These are phyloP conservation scores for Trametes cingulata DNA, from an alignment of 768 basidiomycete genomes.

Conservation along the genomic window DNA sequence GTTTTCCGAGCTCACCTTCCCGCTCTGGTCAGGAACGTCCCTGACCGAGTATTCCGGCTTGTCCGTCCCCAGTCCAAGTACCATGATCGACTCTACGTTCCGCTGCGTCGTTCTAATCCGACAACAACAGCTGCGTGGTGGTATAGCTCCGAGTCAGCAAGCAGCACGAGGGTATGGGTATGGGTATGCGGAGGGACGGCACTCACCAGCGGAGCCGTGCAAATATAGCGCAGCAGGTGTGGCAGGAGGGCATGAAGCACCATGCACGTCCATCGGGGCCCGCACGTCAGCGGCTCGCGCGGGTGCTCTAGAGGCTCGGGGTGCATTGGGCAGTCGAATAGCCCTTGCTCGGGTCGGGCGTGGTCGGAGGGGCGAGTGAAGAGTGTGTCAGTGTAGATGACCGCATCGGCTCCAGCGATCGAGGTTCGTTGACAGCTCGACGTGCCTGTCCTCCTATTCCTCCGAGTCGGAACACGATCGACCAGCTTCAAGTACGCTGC, in stretches of 20 bases:
- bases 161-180: no score
- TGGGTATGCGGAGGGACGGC: no score
- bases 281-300: neutral
- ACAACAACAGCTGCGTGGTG: no score
- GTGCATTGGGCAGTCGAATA: no score
- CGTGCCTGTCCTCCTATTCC: neutral
- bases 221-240: no score
- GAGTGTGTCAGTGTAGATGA: neutral
- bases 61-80: no score
- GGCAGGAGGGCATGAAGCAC: no score
- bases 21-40: slow-evolving; percentile 7
- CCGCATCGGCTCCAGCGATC: slow-evolving; percentile 3
- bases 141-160: no score
- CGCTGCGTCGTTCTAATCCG: no score
- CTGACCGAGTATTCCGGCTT: neutral
- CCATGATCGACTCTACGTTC: no score
- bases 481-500: neutral
- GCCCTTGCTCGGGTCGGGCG: neutral
- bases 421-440: neutral
- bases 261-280: neutral
- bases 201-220: no score
- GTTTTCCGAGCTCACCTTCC: neutral
- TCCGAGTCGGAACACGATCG: no score
- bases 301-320: neutral
- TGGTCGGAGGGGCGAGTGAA: neutral